Evolutionary conservation across 2,329 filamentous ascomycete species (phyloP), one percentile per base, ranked within the genome.

Genomic region (Exophiala bonariae): DNA sequence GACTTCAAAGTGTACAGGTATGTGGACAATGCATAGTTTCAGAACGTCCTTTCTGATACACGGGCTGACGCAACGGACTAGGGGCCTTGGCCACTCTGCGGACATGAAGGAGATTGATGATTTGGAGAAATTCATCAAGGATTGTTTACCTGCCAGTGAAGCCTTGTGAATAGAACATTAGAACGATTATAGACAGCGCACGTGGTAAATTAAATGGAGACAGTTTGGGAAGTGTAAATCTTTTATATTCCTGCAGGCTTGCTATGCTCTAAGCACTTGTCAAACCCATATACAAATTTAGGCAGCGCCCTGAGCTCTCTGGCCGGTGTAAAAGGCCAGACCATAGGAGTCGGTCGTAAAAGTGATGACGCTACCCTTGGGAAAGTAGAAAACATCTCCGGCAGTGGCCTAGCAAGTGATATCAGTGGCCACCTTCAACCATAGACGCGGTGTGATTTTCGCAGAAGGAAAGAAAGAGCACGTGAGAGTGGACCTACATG

Each of bases 21-120:
- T 63, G 83, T 72, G 10, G 28, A 8, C 13, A 26, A 11, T n/a
- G n/a, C n/a, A n/a, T n/a, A n/a, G n/a, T n/a, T n/a, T n/a, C n/a
- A n/a, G n/a, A n/a, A n/a, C n/a, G n/a, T n/a, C n/a, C n/a, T n/a
- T n/a, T n/a, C n/a, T n/a, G n/a, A 19, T 33, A 8, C 13, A 38
- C 26, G 37, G n/a, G 20, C 39, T 30, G 23, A 32, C 5, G 14
- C 9, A 39, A 43, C 6, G 6, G 23, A 37, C 8, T 48, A 88
- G 85, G 49, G 79, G 79, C 9, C 79, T 96, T 63, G 75, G 75
- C 11, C 92, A 97, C 66, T 86, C 83, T 4, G 89, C 89, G 2
- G 84, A 83, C 58, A 76, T 82, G 4, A 74, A 86, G 53, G 92
- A 96, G 71, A 81, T 96, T 44, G 81, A 93, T 53, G 87, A 95